A percentile compares a stretch with the other conserved stretches of the same genome.
Conservation (phyloP, 371 early-diverging fungal genomes). For the Mucor racemosus region DNA sequence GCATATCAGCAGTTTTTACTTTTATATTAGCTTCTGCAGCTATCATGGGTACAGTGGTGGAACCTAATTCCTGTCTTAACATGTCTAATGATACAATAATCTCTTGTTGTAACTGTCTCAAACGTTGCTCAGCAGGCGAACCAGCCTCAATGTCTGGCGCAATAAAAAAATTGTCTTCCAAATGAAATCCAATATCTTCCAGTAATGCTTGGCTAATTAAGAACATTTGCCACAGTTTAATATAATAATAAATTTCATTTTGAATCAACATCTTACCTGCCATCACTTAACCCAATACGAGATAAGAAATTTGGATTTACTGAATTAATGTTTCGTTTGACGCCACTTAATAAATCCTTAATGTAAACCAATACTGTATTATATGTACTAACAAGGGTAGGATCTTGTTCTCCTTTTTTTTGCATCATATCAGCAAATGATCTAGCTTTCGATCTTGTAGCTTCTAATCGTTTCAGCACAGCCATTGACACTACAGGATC, state of each 20-base stretch:
- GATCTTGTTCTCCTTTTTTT: conserved; percentile 16
- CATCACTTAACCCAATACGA: conserved; percentile 41
- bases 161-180: conserved; percentile 37
- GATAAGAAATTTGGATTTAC: conserved; percentile 31
- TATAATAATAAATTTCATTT: neutral
- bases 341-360: conserved; percentile 34
- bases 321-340: conserved; percentile 40
- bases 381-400: conserved; percentile 37
- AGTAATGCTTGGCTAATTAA: conserved; percentile 41
- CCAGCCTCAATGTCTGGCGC: conserved; percentile 36
- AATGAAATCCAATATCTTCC: conserved; percentile 35
- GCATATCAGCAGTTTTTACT: conserved; percentile 23
- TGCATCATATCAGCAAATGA: conserved; percentile 27
- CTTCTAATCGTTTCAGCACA: conserved; percentile 19
- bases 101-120: conserved; percentile 32
- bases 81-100: conserved; percentile 26
- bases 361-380: conserved; percentile 35
- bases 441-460: conserved; percentile 21
- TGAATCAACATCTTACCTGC: conserved; percentile 31
- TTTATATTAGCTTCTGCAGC: conserved; percentile 8
- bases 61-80: conserved; percentile 23
- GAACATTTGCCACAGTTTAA: neutral
- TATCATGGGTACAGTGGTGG: conserved; percentile 19
- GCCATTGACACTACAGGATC: conserved; percentile 27
- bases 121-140: conserved; percentile 7